Evolutionary conservation across 2,329 filamentous ascomycete species (phyloP).

Genomic region (Byssoonygena ceratinophila): DNA sequence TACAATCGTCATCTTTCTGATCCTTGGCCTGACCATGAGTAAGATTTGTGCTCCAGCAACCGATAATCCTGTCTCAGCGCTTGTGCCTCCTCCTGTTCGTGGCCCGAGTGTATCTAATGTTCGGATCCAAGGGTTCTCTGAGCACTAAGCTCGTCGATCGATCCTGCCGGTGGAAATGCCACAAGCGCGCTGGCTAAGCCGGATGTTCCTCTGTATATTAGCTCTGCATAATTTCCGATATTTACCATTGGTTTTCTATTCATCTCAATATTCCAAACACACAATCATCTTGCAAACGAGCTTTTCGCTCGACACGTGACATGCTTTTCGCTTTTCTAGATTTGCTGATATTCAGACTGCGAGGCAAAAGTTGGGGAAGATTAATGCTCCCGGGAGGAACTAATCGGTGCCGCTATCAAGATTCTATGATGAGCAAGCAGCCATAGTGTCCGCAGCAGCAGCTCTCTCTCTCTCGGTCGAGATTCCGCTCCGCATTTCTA

Average conservation of each 20-base stretch:
- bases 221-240: slow-evolving; percentile 50
- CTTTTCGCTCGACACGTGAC: slow-evolving; percentile 53
- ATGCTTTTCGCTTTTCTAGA: slow-evolving; percentile 46
- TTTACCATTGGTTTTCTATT: slow-evolving; percentile 59
- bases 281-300: slow-evolving; percentile 55
- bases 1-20: slow-evolving; percentile 49
- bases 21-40: slow-evolving; percentile 51
- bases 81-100: slow-evolving; percentile 52
- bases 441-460: slow-evolving; percentile 43
- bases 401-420: slow-evolving; percentile 15
- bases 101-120: slow-evolving; percentile 48
- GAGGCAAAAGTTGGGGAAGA: too few relatives aligned
- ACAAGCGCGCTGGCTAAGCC: slow-evolving; percentile 59
- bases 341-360: too few relatives aligned
- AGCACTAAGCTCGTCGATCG: slow-evolving; percentile 52
- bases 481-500: slow-evolving; percentile 51
- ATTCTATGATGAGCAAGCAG: slow-evolving; percentile 34
- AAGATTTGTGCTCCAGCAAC: slow-evolving; percentile 49
- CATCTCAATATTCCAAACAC: slow-evolving; percentile 56
- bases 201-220: slow-evolving; percentile 58
- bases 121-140: slow-evolving; percentile 51
- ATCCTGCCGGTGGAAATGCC: slow-evolving; percentile 50
- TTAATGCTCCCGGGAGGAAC: slow-evolving; percentile 25
- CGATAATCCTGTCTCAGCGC: slow-evolving; percentile 46
- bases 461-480: slow-evolving; percentile 50